These are phyloP conservation scores for Trichoderma endophyticum DNA, from an alignment of 2,329 filamentous ascomycete genomes.

Conservation along the genomic window DNA sequence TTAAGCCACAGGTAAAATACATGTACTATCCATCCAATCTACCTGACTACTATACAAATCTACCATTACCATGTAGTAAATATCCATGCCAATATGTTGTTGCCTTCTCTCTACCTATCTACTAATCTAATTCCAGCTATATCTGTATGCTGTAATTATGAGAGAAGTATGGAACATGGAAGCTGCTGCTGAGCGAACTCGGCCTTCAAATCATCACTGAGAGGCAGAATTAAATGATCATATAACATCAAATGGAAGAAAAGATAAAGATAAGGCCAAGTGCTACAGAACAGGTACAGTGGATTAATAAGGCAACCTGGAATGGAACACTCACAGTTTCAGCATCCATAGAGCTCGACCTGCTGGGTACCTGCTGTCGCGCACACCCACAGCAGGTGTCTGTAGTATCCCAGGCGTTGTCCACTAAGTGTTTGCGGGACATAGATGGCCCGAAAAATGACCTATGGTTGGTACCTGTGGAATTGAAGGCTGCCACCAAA, in stretches of 20 bases:
- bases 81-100: background rate
- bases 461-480: background rate
- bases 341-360: background rate
- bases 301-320: background rate
- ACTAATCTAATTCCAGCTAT: background rate
- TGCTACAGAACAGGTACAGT: background rate
- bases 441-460: slow-evolving; percentile 8
- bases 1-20: too few relatives aligned
- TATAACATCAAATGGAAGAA: background rate
- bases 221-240: background rate
- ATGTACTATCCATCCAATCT: too few relatives aligned
- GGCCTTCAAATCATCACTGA: background rate
- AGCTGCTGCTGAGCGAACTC: background rate
- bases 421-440: background rate
- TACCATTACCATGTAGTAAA: background rate
- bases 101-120: background rate
- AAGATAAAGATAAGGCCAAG: background rate
- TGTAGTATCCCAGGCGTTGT: background rate
- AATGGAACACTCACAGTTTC: background rate
- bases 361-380: background rate
- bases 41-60: background rate
- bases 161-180: too few relatives aligned
- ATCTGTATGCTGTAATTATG: background rate
- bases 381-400: background rate
- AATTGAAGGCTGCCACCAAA: background rate